These are phyloP conservation scores for Phaseolus coccineus DNA, from an alignment of 331 rosid genomes.

Conservation along the genomic window DNA sequence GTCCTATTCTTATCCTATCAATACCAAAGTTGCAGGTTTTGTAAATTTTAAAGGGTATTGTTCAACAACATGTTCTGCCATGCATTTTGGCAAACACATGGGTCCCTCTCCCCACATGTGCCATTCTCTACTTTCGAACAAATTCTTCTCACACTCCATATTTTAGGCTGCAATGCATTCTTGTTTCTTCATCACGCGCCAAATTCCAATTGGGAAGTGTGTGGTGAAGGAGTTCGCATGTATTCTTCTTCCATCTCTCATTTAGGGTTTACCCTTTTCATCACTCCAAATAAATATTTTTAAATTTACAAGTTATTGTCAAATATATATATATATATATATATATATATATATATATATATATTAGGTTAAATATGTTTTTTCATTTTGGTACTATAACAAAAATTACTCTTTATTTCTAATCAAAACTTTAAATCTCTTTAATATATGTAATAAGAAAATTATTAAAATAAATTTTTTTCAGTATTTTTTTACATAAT, in stretches of 20 bases:
- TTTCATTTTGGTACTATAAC: too few relatives aligned
- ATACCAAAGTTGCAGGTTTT: constrained; percentile 44
- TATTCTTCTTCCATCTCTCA: constrained; percentile 34
- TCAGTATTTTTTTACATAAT: too few relatives aligned
- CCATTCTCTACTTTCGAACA: constrained; percentile 40
- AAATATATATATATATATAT: not conserved
- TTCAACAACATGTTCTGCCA: constrained; percentile 45
- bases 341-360: not conserved
- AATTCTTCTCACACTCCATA: constrained; percentile 42
- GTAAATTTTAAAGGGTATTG: constrained; percentile 36
- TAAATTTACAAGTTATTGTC: constrained; percentile 40
- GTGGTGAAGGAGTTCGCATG: constrained; percentile 26
- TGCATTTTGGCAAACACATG: constrained; percentile 59
- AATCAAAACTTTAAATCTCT: too few relatives aligned
- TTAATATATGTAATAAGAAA: too few relatives aligned
- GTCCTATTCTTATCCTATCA: constrained; percentile 50
- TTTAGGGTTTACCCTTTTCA: constrained; percentile 28
- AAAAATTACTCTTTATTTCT: too few relatives aligned
- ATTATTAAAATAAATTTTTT: too few relatives aligned
- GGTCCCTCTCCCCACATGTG: constrained; percentile 55
- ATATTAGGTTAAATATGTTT: not conserved
- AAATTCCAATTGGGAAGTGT: constrained; percentile 42
- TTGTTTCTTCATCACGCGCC: constrained; percentile 33
- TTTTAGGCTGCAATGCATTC: constrained; percentile 22
- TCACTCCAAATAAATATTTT: constrained; percentile 9